Percentiles rank a stretch among this genome's conserved stretches.
These are phyloP conservation scores for Hyphochytrium catenoides DNA, from an alignment of 352 stramenopile species.

Conservation along the genomic window DNA sequence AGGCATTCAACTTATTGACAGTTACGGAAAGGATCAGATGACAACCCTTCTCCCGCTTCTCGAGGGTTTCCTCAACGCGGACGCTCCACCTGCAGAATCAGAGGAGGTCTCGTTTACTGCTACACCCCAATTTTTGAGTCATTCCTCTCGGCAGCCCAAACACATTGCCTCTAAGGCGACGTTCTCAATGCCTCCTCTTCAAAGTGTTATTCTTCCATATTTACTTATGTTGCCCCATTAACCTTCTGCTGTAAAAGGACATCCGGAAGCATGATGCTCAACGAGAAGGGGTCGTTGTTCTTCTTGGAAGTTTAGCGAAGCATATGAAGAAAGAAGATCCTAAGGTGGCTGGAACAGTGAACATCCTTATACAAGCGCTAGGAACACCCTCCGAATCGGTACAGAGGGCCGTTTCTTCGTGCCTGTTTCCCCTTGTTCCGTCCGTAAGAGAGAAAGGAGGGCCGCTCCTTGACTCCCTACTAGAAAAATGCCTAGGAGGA, in stretches of 20 bases:
- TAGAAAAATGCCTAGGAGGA: slow-evolving; percentile 33
- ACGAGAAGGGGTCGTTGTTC: slow-evolving; percentile 66
- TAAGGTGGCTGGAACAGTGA: slow-evolving; percentile 61
- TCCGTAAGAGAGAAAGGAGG: slow-evolving; percentile 43
- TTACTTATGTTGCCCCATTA: slow-evolving; percentile 1
- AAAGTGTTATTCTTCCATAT: slow-evolving; percentile 4
- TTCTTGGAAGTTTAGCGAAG: slow-evolving; percentile 58
- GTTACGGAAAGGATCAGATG: slow-evolving; percentile 29
- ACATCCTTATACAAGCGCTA: slow-evolving; percentile 58
- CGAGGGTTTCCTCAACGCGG: slow-evolving; percentile 36
- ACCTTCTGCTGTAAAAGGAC: slow-evolving; percentile 6
- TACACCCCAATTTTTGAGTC: neutral
- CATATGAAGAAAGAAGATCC: slow-evolving; percentile 65
- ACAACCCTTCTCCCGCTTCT: slow-evolving; percentile 42
- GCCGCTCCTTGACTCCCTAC: slow-evolving; percentile 35
- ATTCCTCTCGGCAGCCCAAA: slow-evolving; percentile 8
- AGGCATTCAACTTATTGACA: slow-evolving; percentile 44
- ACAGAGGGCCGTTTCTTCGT: slow-evolving; percentile 68
- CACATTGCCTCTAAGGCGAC: slow-evolving; percentile 7
- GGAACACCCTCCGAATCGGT: slow-evolving; percentile 75
- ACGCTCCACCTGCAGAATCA: too few relatives aligned
- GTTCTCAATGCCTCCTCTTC: slow-evolving; percentile 4
- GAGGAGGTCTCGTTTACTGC: slow-evolving; percentile 11
- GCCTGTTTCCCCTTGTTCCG: slow-evolving; percentile 61
- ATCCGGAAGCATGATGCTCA: slow-evolving; percentile 53